Conservation (phyloP, 805 yeast species). For the Lipomyces spencermartinsiae region DNA sequence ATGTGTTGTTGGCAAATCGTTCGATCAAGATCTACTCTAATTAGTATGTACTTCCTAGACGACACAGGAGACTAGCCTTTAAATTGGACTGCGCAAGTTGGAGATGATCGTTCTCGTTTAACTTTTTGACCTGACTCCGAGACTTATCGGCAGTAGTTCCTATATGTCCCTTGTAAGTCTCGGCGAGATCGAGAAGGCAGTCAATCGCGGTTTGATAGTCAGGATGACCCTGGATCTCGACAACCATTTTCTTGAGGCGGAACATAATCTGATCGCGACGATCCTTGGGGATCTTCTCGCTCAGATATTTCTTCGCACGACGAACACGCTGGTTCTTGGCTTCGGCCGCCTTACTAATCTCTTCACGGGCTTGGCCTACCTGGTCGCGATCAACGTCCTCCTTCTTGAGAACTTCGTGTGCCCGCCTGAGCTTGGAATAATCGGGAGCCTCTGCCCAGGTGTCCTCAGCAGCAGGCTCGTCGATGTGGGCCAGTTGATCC, state of each 20-base stretch:
- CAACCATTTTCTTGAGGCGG: slow-evolving; percentile 32
- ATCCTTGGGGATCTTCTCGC: slow-evolving; percentile 31
- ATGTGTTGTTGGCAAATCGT: slow-evolving; percentile 35
- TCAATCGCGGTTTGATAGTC: slow-evolving; percentile 37
- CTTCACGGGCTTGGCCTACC: slow-evolving; percentile 13
- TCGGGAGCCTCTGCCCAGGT: slow-evolving; percentile 31
- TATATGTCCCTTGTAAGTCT: slow-evolving; percentile 16
- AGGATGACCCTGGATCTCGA: slow-evolving; percentile 35
- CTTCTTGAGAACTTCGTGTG: neutral
- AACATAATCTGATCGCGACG: slow-evolving; percentile 27
- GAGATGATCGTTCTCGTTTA: slow-evolving; percentile 26
- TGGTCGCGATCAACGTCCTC: slow-evolving; percentile 7
- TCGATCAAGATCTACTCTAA: slow-evolving; percentile 26
- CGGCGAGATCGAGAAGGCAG: slow-evolving; percentile 30
- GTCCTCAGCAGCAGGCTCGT: slow-evolving; percentile 31
- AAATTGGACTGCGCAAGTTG: slow-evolving; percentile 25
- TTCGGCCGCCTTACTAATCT: slow-evolving; percentile 8
- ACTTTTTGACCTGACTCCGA: slow-evolving; percentile 9
- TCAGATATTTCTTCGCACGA: slow-evolving; percentile 19
- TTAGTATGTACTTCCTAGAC: neutral
- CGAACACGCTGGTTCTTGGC: slow-evolving; percentile 1
- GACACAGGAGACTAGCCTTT: neutral
- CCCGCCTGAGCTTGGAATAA: neutral
- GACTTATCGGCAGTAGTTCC: neutral
- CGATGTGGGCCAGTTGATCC: slow-evolving; percentile 26